These are phyloP conservation scores for Silene latifolia DNA, from an alignment of 148 eudicot genomes.

Conservation along the genomic window DNA sequence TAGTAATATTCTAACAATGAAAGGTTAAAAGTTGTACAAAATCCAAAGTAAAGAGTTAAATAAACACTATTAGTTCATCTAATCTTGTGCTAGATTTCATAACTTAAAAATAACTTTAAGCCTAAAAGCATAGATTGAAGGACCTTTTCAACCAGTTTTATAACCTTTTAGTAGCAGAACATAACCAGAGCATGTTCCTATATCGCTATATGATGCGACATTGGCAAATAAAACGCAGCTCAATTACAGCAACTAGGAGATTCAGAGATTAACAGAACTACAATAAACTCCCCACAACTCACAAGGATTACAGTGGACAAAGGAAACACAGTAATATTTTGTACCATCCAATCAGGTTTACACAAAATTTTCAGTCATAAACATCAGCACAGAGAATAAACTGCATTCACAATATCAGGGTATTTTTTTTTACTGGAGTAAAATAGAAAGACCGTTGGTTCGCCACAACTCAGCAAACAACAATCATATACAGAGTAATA, in stretches of 20 bases:
- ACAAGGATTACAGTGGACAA: background rate
- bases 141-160: background rate
- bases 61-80: no score
- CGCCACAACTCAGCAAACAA: background rate
- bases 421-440: background rate
- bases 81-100: no score
- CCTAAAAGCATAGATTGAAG: background rate
- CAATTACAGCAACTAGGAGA: background rate
- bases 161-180: no score
- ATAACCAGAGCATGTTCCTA: no score
- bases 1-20: no score
- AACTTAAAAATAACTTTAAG: no score
- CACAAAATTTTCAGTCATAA: background rate
- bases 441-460: background rate
- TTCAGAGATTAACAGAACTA: background rate
- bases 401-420: background rate
- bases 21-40: no score
- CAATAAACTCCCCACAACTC: background rate
- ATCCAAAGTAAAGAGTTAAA: no score
- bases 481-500: background rate
- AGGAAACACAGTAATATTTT: background rate
- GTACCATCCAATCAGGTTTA: no score
- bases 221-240: background rate
- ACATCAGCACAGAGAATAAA: background rate
- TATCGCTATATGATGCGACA: no score